These are phyloP conservation scores for Solidago caesia DNA, from an alignment of 129 eudicot genomes.

Conservation along the genomic window DNA sequence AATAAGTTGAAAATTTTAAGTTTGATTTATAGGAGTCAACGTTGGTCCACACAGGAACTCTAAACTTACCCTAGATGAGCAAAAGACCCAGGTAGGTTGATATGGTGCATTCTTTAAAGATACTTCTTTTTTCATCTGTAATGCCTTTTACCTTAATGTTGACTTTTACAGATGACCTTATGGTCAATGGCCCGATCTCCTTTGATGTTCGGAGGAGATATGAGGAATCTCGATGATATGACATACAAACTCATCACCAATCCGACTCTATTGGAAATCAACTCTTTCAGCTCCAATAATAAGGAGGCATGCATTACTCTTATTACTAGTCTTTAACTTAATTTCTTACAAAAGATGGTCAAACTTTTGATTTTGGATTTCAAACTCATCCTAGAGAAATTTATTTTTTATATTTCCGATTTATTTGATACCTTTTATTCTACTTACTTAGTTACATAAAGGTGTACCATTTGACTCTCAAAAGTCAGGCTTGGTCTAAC, in stretches of 20 bases:
- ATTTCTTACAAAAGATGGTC: neutral
- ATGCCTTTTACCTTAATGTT: neutral
- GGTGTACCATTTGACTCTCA: constrained; percentile 3
- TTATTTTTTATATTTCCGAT: neutral
- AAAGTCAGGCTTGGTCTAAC: constrained; percentile 22
- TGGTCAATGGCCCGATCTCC: constrained; percentile 99
- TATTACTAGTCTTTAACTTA: neutral
- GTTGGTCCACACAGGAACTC: constrained; percentile 78
- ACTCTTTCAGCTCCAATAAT: constrained; percentile 82
- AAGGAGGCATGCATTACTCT: constrained; percentile 54
- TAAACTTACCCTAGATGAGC: constrained; percentile 60
- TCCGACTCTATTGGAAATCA: constrained; percentile 79
- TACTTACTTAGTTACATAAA: neutral
- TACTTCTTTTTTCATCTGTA: neutral
- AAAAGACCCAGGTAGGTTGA: constrained; percentile 67
- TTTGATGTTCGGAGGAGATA: constrained; percentile 96
- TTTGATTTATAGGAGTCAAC: constrained; percentile 48
- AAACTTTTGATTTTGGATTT: neutral
- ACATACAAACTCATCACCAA: constrained; percentile 75
- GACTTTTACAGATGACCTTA: constrained; percentile 60
- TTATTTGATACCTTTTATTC: constrained; percentile 1
- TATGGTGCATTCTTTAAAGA: neutral
- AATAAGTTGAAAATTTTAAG: neutral
- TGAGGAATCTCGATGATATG: constrained; percentile 65
- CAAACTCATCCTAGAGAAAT: neutral